Evolutionary conservation across 805 yeast species (phyloP).

Genomic region (Nakazawaea wyomingensis): DNA sequence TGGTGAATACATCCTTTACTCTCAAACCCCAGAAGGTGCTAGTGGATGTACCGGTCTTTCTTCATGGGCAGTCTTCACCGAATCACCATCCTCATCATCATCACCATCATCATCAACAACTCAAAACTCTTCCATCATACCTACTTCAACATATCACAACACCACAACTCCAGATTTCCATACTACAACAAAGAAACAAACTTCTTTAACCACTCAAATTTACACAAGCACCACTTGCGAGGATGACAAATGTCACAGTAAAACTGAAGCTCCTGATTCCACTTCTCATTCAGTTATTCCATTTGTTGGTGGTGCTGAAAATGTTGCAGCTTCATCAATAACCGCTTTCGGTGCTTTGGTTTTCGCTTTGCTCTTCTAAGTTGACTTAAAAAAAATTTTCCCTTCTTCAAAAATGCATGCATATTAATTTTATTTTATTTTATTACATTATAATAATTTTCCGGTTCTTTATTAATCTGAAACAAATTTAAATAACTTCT

Average conservation of each 20-base stretch:
- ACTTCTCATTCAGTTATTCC: neutral
- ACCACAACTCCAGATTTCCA: constrained; percentile 18
- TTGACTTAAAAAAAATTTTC: too few relatives aligned
- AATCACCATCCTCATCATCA: neutral
- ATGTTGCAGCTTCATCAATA: neutral
- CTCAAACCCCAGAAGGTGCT: constrained; percentile 2
- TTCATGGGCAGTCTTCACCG: constrained; percentile 1
- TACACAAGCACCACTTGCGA: constrained; percentile 24
- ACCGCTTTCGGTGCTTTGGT: constrained; percentile 7
- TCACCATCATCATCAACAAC: neutral
- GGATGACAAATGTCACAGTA: constrained; percentile 13
- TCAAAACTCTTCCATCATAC: constrained; percentile 12
- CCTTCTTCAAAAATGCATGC: too few relatives aligned
- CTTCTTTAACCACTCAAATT: too few relatives aligned
- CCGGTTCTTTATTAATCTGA: too few relatives aligned
- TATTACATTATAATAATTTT: too few relatives aligned
- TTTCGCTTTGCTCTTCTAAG: constrained; percentile 8
- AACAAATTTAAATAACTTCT: too few relatives aligned
- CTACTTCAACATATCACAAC: constrained; percentile 12
- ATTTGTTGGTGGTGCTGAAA: constrained; percentile 4
- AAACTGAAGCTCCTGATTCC: neutral
- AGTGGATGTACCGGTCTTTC: constrained; percentile 7
- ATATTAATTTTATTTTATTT: too few relatives aligned
- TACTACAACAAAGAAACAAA: constrained; percentile 23
- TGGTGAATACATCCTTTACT: constrained; percentile 5